A percentile compares a stretch with the other conserved stretches of the same genome.
Evolutionary conservation across 352 stramenopile genomes (phyloP).

Genomic region (Aphanomyces invadans): DNA sequence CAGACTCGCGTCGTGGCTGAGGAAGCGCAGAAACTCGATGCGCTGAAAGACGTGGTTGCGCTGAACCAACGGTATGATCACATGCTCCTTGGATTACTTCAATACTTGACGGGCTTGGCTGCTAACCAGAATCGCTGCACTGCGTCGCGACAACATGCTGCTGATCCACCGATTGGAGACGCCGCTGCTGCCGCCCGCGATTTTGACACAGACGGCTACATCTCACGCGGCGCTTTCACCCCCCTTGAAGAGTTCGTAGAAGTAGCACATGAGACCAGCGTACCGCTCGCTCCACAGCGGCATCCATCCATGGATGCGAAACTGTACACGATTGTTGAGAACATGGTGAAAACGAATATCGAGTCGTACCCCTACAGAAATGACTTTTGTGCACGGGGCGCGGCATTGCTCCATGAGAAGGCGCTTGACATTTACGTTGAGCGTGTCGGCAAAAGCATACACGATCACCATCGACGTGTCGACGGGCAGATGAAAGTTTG

Average conservation of each 20-base stretch:
- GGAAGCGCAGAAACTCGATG: constrained; percentile 14
- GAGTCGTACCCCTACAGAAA: constrained; percentile 67
- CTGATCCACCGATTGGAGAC: constrained; percentile 17
- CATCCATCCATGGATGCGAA: constrained; percentile 64
- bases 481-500: constrained; percentile 33
- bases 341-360: constrained; percentile 5
- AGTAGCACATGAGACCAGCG: constrained; percentile 59
- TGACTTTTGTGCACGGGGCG: constrained; percentile 33
- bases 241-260: constrained; percentile 46
- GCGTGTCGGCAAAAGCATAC: constrained; percentile 76
- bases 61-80: constrained; percentile 11
- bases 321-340: constrained; percentile 34
- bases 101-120: too few relatives aligned
- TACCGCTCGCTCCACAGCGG: constrained; percentile 44
- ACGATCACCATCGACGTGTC: constrained; percentile 62
- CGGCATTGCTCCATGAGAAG: constrained; percentile 36
- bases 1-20: constrained; percentile 2
- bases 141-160: constrained; percentile 21
- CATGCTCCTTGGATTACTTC: too few relatives aligned
- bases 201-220: too few relatives aligned
- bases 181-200: constrained; percentile 7
- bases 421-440: constrained; percentile 48
- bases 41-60: neutral
- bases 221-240: too few relatives aligned
- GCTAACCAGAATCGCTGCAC: constrained; percentile 12